Percentiles rank a stretch among this genome's conserved stretches.
Evolutionary conservation across 345 rosid species (phyloP).

Genomic region (Excoecaria cochinchinensis): DNA sequence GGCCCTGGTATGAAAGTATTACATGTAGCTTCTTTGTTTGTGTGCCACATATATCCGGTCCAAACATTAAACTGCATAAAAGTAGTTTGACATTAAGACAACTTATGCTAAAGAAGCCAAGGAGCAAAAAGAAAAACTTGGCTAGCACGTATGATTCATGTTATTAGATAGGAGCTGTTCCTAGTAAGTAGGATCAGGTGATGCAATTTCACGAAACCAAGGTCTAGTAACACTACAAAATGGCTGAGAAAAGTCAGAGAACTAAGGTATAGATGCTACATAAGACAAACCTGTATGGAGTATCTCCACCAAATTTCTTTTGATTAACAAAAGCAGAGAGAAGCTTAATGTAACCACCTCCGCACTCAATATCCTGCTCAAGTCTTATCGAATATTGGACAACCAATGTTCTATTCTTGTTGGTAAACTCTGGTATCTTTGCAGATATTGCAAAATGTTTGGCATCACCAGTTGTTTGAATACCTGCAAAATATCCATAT

Average conservation of each 20-base stretch:
- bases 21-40: constrained; percentile 90
- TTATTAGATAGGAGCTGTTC: too few relatives aligned
- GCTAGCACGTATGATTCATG: too few relatives aligned
- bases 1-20: constrained; percentile 89
- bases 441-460: constrained; percentile 86
- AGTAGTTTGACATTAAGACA: not conserved
- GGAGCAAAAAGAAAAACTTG: too few relatives aligned
- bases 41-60: constrained; percentile 93
- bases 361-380: constrained; percentile 96
- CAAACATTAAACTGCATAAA: constrained; percentile 84
- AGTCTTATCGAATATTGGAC: constrained; percentile 79
- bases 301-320: constrained; percentile 98
- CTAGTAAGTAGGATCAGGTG: too few relatives aligned
- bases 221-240: too few relatives aligned
- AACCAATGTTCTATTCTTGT: constrained; percentile 79
- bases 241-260: not conserved
- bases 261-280: not conserved
- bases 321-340: constrained; percentile 93
- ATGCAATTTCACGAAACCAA: too few relatives aligned
- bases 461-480: constrained; percentile 86
- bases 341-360: constrained; percentile 95
- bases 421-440: constrained; percentile 83
- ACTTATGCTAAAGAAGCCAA: not conserved
- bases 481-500: constrained; percentile 43
- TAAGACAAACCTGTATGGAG: constrained; percentile 76